Evolutionary conservation across 2,329 filamentous ascomycete species (phyloP).

Genomic region (Talaromyces sp.): DNA sequence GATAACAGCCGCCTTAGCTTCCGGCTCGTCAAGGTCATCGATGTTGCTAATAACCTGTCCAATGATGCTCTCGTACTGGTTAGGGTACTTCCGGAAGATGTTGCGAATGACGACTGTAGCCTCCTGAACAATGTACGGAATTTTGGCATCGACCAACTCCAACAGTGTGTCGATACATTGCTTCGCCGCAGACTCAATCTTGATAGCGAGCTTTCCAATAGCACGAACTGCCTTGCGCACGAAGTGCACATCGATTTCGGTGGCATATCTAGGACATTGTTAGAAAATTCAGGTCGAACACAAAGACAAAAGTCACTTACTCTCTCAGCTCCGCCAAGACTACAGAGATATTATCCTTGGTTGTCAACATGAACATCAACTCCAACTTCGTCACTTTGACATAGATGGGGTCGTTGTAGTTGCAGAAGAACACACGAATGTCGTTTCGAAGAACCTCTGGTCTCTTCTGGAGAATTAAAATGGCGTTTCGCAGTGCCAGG

Average conservation of each 20-base stretch:
- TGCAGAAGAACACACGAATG: slow-evolving; percentile 98
- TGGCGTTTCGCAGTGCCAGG: slow-evolving; percentile 86
- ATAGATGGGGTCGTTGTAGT: slow-evolving; percentile 99
- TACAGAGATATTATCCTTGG: slow-evolving; percentile 91
- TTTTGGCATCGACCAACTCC: slow-evolving; percentile 94
- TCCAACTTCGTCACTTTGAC: slow-evolving; percentile 99
- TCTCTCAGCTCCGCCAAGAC: slow-evolving; percentile 92
- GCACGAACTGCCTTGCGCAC: slow-evolving; percentile 96
- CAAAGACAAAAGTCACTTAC: slow-evolving; percentile 49
- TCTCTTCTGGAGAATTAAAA: slow-evolving; percentile 88
- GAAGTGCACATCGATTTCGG: slow-evolving; percentile 98
- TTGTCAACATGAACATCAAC: slow-evolving; percentile 98
- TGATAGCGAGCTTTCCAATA: slow-evolving; percentile 97
- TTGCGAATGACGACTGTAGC: slow-evolving; percentile 98
- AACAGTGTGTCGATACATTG: slow-evolving; percentile 91
- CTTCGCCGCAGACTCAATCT: slow-evolving; percentile 91
- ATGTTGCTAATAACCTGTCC: slow-evolving; percentile 93
- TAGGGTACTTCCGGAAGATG: slow-evolving; percentile 98
- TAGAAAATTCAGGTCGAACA: neutral
- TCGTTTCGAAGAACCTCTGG: slow-evolving; percentile 95
- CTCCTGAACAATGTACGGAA: slow-evolving; percentile 98
- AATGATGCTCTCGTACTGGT: slow-evolving; percentile 98
- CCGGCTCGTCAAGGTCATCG: slow-evolving; percentile 93
- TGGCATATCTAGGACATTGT: slow-evolving; percentile 66
- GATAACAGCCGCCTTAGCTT: slow-evolving; percentile 97